phyloP scores from a whole-genome alignment of 176 grass and related monocot species.

The Zoysia japonica region DNA sequence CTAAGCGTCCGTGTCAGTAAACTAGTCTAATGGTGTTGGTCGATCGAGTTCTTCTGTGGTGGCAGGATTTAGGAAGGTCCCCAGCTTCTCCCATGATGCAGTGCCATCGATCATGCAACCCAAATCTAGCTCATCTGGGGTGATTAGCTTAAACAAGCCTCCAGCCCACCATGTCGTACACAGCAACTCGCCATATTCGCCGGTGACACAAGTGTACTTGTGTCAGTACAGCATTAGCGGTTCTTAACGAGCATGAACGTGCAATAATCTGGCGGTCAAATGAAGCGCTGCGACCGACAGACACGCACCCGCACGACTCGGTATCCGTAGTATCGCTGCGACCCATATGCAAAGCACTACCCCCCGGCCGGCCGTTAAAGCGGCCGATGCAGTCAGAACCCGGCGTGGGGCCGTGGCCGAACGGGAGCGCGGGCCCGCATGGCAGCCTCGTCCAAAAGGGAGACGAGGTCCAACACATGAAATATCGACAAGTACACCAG shows the following conservation, averaged over 20 bases:
- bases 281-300: slow-evolving; percentile 50
- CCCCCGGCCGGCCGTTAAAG: slow-evolving; percentile 23
- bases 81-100: not conserved
- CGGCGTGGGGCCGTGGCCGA: not conserved
- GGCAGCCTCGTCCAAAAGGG: not conserved
- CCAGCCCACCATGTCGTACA: not conserved
- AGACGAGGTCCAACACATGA: slow-evolving; percentile 43
- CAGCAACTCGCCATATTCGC: not conserved
- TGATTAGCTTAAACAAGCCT: not conserved
- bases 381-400: slow-evolving; percentile 5
- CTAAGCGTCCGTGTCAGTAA: not conserved
- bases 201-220: not conserved
- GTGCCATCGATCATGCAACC: not conserved
- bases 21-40: not conserved
- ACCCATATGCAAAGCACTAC: slow-evolving; percentile 27
- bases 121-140: not conserved
- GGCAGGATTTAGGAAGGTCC: not conserved
- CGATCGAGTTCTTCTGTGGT: not conserved
- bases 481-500: slow-evolving; percentile 42
- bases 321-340: slow-evolving; percentile 27
- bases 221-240: not conserved
- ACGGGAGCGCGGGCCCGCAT: not conserved
- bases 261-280: slow-evolving; percentile 52
- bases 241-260: not conserved
- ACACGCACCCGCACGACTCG: slow-evolving; percentile 42